Evolutionary conservation across 2,329 filamentous ascomycete genomes (phyloP).

Genomic region (Penicillium sp.): DNA sequence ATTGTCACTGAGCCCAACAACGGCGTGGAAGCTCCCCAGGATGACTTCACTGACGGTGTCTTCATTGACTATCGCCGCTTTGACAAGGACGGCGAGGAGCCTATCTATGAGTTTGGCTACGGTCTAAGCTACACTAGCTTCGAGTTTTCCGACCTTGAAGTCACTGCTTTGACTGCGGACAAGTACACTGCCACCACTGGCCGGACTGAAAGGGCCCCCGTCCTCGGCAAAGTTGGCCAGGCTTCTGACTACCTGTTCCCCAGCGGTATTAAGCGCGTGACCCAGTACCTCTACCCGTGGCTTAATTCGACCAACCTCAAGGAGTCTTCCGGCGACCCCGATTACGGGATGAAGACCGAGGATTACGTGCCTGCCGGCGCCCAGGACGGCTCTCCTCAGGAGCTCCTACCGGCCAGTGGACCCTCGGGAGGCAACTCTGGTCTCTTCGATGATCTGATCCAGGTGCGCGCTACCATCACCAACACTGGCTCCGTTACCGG

Average conservation of each 20-base stretch:
- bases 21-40: slow-evolving; percentile 52
- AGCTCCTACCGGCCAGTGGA: slow-evolving; percentile 53
- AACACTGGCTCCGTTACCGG: slow-evolving; percentile 49
- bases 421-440: slow-evolving; percentile 56
- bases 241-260: slow-evolving; percentile 54
- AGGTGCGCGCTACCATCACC: slow-evolving; percentile 46
- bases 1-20: slow-evolving; percentile 56
- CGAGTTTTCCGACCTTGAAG: slow-evolving; percentile 53
- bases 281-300: slow-evolving; percentile 60
- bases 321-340: slow-evolving; percentile 48
- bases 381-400: slow-evolving; percentile 52
- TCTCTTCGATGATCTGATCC: slow-evolving; percentile 49
- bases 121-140: slow-evolving; percentile 62
- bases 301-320: slow-evolving; percentile 56
- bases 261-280: slow-evolving; percentile 46
- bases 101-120: slow-evolving; percentile 59
- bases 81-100: slow-evolving; percentile 51
- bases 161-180: slow-evolving; percentile 43
- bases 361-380: slow-evolving; percentile 49
- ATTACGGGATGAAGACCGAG: slow-evolving; percentile 51
- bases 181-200: slow-evolving; percentile 52
- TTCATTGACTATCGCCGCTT: slow-evolving; percentile 54
- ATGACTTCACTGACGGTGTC: slow-evolving; percentile 56
- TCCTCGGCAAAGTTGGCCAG: slow-evolving; percentile 47
- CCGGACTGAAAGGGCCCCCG: slow-evolving; percentile 50